Conservation (phyloP, 257 asterid species). For the Solanum phureja region DNA sequence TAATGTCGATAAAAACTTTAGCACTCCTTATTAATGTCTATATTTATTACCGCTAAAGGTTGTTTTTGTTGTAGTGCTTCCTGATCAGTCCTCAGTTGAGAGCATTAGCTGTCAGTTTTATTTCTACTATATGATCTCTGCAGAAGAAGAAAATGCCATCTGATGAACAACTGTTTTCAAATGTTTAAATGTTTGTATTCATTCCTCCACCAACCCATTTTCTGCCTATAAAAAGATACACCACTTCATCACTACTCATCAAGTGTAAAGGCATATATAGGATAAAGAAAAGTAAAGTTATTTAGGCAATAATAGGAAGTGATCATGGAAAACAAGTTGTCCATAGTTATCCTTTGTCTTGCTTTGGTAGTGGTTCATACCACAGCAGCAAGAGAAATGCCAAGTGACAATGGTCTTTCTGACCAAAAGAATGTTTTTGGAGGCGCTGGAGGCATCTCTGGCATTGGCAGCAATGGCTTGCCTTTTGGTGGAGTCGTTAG, state of each 20-base stretch:
- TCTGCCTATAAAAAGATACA: slow-evolving; percentile 11
- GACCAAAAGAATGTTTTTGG: slow-evolving; percentile 30
- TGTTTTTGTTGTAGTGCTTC: not conserved
- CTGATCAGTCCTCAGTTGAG: not conserved
- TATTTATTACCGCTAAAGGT: too few species aligned
- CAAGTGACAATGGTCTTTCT: slow-evolving; percentile 13
- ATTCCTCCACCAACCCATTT: not conserved
- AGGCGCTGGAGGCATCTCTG: not conserved
- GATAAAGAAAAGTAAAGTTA: not conserved
- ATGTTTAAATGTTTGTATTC: not conserved
- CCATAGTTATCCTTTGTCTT: slow-evolving; percentile 3
- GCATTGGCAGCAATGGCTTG: not conserved
- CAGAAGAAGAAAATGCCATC: too few species aligned
- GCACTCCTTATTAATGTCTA: too few species aligned
- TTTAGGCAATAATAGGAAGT: not conserved
- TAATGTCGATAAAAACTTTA: too few species aligned
- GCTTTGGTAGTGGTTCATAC: slow-evolving; percentile 12
- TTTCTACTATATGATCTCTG: not conserved
- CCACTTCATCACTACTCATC: not conserved
- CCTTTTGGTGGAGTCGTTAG: slow-evolving; percentile 4
- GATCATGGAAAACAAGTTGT: slow-evolving; percentile 15
- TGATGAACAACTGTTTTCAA: not conserved
- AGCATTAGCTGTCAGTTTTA: not conserved
- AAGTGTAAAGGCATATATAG: not conserved
- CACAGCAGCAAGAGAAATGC: slow-evolving; percentile 23